A percentile compares a stretch with the other conserved stretches of the same genome.
Conservation (phyloP, 805 yeast species). For the Groenewaldozyma salmanticensis region DNA sequence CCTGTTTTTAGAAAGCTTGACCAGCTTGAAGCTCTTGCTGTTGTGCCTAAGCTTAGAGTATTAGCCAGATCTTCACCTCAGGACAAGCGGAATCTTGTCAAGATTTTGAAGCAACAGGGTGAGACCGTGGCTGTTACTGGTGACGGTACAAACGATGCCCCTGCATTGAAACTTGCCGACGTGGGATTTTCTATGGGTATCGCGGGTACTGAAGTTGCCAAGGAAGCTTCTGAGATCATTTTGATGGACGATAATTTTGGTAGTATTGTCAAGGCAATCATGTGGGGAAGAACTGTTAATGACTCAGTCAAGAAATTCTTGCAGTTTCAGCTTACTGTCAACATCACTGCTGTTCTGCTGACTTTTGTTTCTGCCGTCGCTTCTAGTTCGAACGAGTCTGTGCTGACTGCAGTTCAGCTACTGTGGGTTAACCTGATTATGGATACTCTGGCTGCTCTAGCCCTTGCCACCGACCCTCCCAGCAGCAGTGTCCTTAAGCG, state of each 20-base stretch:
- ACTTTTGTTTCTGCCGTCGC: constrained; percentile 93
- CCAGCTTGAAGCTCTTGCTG: constrained; percentile 41
- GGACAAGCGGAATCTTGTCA: constrained; percentile 82
- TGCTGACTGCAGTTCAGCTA: constrained; percentile 92
- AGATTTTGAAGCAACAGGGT: constrained; percentile 63
- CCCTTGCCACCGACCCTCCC: constrained; percentile 95
- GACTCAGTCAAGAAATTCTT: constrained; percentile 89
- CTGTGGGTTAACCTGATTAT: constrained; percentile 96
- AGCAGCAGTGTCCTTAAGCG: constrained; percentile 68
- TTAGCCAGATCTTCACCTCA: constrained; percentile 94
- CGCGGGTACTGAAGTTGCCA: constrained; percentile 96
- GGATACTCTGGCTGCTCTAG: constrained; percentile 97
- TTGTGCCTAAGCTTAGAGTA: constrained; percentile 72
- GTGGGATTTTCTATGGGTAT: constrained; percentile 99
- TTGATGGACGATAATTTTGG: constrained; percentile 91
- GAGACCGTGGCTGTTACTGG: constrained; percentile 99
- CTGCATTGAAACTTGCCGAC: constrained; percentile 92
- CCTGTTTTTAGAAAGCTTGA: constrained; percentile 70
- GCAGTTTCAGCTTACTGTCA: constrained; percentile 94
- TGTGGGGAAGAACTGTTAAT: constrained; percentile 98
- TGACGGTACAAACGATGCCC: constrained; percentile 99
- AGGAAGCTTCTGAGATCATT: constrained; percentile 92
- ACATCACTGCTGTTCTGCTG: constrained; percentile 88
- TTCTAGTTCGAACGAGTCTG: constrained; percentile 68
- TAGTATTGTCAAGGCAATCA: constrained; percentile 91